These are phyloP conservation scores for Buddleja alternifolia DNA, from an alignment of 257 asterid genomes.

Conservation along the genomic window DNA sequence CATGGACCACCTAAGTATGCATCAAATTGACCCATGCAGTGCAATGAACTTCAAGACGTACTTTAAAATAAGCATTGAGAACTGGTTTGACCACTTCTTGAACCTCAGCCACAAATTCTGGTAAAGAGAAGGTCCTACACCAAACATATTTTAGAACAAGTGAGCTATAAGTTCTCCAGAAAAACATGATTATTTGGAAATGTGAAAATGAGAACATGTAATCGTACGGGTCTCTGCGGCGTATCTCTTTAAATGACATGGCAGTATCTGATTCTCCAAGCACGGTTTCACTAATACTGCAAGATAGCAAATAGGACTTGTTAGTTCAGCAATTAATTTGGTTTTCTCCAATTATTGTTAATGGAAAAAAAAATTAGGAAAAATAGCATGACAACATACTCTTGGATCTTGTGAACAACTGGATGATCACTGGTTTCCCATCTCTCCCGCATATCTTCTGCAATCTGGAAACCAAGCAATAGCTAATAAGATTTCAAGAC, in stretches of 20 bases:
- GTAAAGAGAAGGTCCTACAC: slow-evolving; percentile 80
- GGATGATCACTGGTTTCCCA: slow-evolving; percentile 99
- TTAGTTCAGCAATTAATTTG: slow-evolving; percentile 21
- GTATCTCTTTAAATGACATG: slow-evolving; percentile 92
- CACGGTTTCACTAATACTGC: slow-evolving; percentile 87
- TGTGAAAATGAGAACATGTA: slow-evolving; percentile 17
- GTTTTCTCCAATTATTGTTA: not conserved
- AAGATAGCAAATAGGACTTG: slow-evolving; percentile 31
- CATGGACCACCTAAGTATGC: slow-evolving; percentile 4
- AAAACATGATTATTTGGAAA: not conserved
- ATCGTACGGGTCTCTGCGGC: slow-evolving; percentile 90
- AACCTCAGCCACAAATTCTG: slow-evolving; percentile 95
- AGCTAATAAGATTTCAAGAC: not conserved
- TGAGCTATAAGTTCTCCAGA: slow-evolving; percentile 10
- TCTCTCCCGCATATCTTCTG: slow-evolving; percentile 89
- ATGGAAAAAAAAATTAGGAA: not conserved
- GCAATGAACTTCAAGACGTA: slow-evolving; percentile 39
- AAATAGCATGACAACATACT: slow-evolving; percentile 47
- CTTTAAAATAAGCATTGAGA: slow-evolving; percentile 85
- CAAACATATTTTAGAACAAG: slow-evolving; percentile 22
- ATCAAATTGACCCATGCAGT: slow-evolving; percentile 1
- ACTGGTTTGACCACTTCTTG: slow-evolving; percentile 94
- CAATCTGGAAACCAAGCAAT: slow-evolving; percentile 58
- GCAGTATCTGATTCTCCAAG: slow-evolving; percentile 96
- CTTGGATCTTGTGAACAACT: slow-evolving; percentile 90